Base-by-base conservation (phyloP, 1,139 yeast species). In the Pichia norvegensis region DNA sequence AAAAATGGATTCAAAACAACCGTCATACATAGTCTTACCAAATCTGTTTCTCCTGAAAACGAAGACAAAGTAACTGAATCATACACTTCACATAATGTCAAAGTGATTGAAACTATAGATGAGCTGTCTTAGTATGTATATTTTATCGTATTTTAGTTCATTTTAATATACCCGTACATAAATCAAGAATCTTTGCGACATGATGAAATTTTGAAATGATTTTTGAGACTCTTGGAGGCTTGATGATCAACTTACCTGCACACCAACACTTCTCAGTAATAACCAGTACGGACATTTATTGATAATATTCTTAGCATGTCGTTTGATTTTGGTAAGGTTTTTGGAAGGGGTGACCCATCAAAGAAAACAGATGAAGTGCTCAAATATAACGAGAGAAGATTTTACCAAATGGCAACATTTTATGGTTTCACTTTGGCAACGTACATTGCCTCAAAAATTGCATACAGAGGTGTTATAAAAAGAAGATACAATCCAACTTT, bases 401-500 rank as follows among this genome's bases (percentile, higher is more conserved):
- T 79, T 59, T 69, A 68, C 43, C 95, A 87, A 64, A 82, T 85
- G 83, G 65, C 79, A 38, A 63, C 76, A 25, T 87, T 87, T 61
- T 73, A 84, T 54, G 81, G 83, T 4, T 78, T 90, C 11, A 85
- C 95, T 0, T 74, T 83, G 3, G 67, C 80, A 25, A 81, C 96
- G 0, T 72, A 88, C 44, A 67, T 81, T 44, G 79, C 90, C 10
- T 79, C 92, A 25, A 69, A 95, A 54, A 64, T 84, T 39, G 90
- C 95, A 16, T 78, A 81, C 63, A 74, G 84, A 59, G 82, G 94
- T 19, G 81, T 92, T 2, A 69, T 81, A 29, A 68, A 82, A 20
- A 73, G 95, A 55, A 81, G 83, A 63, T 87, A 78, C 55, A 65
- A 81, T 3, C 97, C 97, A 8, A 75, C 76, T 23, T 71, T 81